Evolutionary conservation across 176 grass and related monocot species (phyloP).

Genomic region (Paspalum notatum): DNA sequence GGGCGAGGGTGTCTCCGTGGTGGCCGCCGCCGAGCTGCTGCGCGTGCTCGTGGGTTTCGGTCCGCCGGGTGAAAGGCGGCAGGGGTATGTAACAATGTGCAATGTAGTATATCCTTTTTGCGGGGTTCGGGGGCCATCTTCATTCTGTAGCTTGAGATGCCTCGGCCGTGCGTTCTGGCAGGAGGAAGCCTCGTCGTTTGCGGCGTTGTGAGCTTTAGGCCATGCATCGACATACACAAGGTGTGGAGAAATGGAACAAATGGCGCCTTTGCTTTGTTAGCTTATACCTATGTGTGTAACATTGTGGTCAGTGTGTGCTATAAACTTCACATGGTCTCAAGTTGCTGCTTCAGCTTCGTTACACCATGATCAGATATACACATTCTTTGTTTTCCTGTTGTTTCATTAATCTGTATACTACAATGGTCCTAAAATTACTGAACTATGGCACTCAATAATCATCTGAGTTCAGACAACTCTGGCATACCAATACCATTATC

Average conservation of each 20-base stretch:
- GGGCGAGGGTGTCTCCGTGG: slow-evolving; percentile 6
- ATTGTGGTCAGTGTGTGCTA: background rate
- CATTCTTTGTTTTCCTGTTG: background rate
- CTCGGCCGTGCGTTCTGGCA: slow-evolving; percentile 33
- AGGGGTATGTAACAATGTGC: slow-evolving; percentile 44
- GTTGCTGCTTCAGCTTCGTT: background rate
- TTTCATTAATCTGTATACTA: background rate
- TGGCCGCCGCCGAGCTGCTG: background rate
- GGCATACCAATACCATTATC: background rate
- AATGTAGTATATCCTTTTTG: background rate
- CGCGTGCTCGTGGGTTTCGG: background rate
- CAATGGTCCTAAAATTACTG: background rate
- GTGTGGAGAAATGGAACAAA: slow-evolving; percentile 40
- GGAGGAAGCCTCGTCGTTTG: slow-evolving; percentile 40
- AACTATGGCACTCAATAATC: background rate
- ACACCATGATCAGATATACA: too few species aligned
- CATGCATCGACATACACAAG: slow-evolving; percentile 98
- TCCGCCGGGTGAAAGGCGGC: background rate
- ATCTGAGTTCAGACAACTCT: background rate
- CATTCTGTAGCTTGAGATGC: slow-evolving; percentile 10
- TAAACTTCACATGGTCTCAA: slow-evolving; percentile 36
- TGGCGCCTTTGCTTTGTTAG: background rate
- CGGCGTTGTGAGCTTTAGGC: slow-evolving; percentile 56
- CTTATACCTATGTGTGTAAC: background rate
- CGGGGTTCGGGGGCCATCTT: background rate